Base-by-base conservation (phyloP, 2,329 filamentous ascomycete genomes). In the Fusarium proliferatum region DNA sequence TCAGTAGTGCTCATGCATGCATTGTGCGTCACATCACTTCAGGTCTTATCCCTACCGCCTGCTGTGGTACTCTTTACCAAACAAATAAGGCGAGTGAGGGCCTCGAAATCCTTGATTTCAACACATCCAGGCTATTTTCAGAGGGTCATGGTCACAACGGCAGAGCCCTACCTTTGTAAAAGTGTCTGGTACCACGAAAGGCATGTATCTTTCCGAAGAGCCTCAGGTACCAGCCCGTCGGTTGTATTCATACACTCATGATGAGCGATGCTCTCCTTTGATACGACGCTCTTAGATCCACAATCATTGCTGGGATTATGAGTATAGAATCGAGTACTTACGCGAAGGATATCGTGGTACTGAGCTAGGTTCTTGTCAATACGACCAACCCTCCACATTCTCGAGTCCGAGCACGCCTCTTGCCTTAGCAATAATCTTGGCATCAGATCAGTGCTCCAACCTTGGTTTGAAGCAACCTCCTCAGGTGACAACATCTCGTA, bases 1-100 rank as follows among this genome's bases (percentile, higher is more conserved):
- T 33, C n/a, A 41, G 28, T 36, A 43, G 52, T 34, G 30, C 46
- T 64, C 33, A 11, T 61, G n/a, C 26, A 66, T 66, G 36, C 23
- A 48, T 36, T 49, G 48, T 15, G 30, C 56, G 43, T 55, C 36
- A 34, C 51, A 51, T 45, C 33, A 21, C n/a, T 21, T 46, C 26
- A 39, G 16, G 60, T 48, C 48, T 55, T 56, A 51, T 28, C 51
- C 48, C 64, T 59, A 68, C 42, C 56, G 56, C 42, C 56, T 63
- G 64, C 28, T 36, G 64, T 68, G 21, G 39, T 17, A 56, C 48
- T 53, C 17, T 41, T 30, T 17, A n/a, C n/a, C 26, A 45, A 30
- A 49, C 16, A 55, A 39, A 43, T 9, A 49, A 62, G 41, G 46
- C 38, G 51, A 41, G 26, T 6, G 30, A 48, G 26, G 41, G 26